Conservation (phyloP, 2,329 filamentous ascomycete genomes). For the Ophiostoma angusticollis region DNA sequence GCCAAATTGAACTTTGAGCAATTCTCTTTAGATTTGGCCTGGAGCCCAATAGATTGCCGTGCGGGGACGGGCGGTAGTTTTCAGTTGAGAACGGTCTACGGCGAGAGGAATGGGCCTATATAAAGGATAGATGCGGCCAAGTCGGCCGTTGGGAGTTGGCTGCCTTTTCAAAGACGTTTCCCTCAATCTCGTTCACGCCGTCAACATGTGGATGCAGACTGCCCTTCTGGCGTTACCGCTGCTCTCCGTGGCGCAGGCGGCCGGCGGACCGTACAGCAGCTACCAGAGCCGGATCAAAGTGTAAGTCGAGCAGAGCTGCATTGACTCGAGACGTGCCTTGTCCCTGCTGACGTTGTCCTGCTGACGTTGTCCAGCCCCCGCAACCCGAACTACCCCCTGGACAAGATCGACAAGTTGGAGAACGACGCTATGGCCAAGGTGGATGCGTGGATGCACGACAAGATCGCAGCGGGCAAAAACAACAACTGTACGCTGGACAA, state of each 20-base stretch:
- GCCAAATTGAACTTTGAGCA: too few relatives aligned
- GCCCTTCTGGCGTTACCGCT: background rate
- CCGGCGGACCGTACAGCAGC: background rate
- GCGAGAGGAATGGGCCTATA: too few relatives aligned
- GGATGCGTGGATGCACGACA: conserved; percentile 17
- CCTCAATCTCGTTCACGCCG: too few relatives aligned
- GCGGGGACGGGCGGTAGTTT: too few relatives aligned
- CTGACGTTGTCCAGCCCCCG: conserved; percentile 6
- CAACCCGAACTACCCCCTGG: conserved; percentile 18
- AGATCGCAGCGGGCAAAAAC: conserved; percentile 16
- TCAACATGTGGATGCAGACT: background rate
- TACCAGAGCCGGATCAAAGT: background rate
- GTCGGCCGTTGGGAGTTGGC: too few relatives aligned
- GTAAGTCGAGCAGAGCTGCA: background rate
- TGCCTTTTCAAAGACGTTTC: too few relatives aligned
- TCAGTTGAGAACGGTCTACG: too few relatives aligned
- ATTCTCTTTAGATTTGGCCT: too few relatives aligned
- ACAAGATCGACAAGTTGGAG: conserved; percentile 19
- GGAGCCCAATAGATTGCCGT: too few relatives aligned
- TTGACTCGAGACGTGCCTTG: background rate
- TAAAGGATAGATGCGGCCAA: too few relatives aligned
- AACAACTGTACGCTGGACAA: conserved; percentile 20
- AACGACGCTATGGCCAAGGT: conserved; percentile 18
- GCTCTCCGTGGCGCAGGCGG: background rate
- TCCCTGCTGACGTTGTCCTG: background rate